Base-by-base conservation (phyloP, 768 basidiomycete species). In the Tremella yokohamensis region DNA sequence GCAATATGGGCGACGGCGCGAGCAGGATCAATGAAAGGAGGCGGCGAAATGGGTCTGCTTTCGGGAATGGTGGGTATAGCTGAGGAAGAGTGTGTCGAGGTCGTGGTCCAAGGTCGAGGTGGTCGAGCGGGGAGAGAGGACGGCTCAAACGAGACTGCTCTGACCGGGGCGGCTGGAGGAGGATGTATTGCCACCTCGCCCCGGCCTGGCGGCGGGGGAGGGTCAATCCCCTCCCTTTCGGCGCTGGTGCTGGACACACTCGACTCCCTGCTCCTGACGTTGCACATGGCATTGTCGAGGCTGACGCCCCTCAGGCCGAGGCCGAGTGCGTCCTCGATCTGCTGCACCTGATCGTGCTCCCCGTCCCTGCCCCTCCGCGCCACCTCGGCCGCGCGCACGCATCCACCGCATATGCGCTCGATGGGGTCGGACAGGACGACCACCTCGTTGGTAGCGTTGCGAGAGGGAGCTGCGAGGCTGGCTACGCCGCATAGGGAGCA, bases 401-500 rank as follows among this genome's bases (percentile, higher is more conserved):
- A 69, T 52, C 62, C 40, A 8, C 67, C 67, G 39, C 70, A 72
- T 4, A 69, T 55, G 49, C 67, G 42, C 53, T 69, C 67, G 48
- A 66, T 58, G 42, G 64, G 58, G 25, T 66, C 69, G 26, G 42
- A 52, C 9, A 68, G 51, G 3, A 66, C 52, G 25, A 65, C 58
- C 9, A 61, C 45, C 12, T 54, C 60, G 22, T 61, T 58, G 29
- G 44, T 54, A 16, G 42, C 6, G 18, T 48, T 52, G 37, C 60
- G 19, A 24, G 59, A 51, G 4, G 52, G 39, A 12, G 54, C 47
- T 4, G 49, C 38, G 38, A 60, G 38, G 34, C 54, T 54, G 19
- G 60, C 65, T 1, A 52, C 34, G n/a, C 72, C 72, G 52, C 72
- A 73, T 12, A 68, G 49, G 0, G 66, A 58, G 48, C 72, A 73